phyloP scores from a whole-genome alignment of 345 rosid genomes.

The Stellera chamaejasme region DNA sequence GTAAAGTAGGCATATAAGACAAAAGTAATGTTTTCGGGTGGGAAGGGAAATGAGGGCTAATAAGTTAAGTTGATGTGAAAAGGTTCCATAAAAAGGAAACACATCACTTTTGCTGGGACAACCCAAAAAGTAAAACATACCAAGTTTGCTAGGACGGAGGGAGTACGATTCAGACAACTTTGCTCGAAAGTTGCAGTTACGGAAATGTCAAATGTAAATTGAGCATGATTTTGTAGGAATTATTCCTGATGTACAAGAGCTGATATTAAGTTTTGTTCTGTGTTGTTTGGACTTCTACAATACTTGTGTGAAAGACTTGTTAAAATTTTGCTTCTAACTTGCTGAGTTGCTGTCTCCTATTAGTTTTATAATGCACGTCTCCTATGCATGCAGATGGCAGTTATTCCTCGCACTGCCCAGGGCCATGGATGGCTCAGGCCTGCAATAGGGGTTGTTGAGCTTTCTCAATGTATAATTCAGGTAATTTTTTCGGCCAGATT shows the following conservation, averaged over 20 bases:
- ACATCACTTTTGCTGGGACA: too few species aligned
- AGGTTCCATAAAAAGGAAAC: too few species aligned
- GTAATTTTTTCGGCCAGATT: slow-evolving; percentile 24
- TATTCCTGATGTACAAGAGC: not conserved
- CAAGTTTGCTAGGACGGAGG: too few species aligned
- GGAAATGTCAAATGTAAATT: too few species aligned
- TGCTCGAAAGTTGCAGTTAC: too few species aligned
- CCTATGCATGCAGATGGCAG: slow-evolving; percentile 71
- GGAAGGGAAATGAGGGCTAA: too few species aligned
- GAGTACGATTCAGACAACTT: too few species aligned
- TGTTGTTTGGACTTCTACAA: not conserved
- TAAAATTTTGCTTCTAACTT: not conserved
- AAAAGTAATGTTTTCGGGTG: too few species aligned
- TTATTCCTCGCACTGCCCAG: slow-evolving; percentile 76
- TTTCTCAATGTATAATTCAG: slow-evolving; percentile 96
- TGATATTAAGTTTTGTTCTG: not conserved
- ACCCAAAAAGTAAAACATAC: too few species aligned
- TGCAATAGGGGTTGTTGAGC: slow-evolving; percentile 88
- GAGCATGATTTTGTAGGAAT: too few species aligned
- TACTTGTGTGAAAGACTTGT: not conserved
- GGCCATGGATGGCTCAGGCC: slow-evolving; percentile 99
- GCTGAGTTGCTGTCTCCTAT: not conserved
- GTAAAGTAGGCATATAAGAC: too few species aligned
- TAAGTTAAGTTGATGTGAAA: too few species aligned
- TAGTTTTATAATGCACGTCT: slow-evolving; percentile 3